phyloP scores from a whole-genome alignment of 148 eudicot genomes.

The Fagopyrum tataricum region DNA sequence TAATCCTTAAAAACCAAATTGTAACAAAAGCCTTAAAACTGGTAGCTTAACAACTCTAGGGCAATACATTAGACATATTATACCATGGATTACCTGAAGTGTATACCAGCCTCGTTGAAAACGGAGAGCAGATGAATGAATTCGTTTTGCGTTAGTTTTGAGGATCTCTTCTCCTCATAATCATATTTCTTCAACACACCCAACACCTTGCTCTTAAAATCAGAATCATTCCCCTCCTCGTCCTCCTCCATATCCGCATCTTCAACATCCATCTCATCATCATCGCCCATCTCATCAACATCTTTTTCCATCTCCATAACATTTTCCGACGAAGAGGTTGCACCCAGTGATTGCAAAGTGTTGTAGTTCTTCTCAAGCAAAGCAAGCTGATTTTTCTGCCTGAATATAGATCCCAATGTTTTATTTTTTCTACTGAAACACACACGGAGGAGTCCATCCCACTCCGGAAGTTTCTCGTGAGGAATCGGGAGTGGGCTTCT shows the following conservation, averaged over 20 bases:
- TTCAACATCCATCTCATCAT: slow-evolving; percentile 58
- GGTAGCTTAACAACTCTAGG: no score
- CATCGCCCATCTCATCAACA: slow-evolving; percentile 18
- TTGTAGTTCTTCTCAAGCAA: slow-evolving; percentile 80
- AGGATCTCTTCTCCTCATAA: slow-evolving; percentile 79
- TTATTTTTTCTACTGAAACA: slow-evolving; percentile 87
- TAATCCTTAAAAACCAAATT: no score
- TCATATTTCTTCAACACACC: slow-evolving; percentile 61
- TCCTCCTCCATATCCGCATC: slow-evolving; percentile 29
- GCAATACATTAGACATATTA: no score
- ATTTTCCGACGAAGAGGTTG: slow-evolving; percentile 22
- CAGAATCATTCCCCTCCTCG: slow-evolving; percentile 31
- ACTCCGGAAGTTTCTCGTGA: slow-evolving; percentile 65
- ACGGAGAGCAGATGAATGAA: slow-evolving; percentile 76
- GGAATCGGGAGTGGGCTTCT: slow-evolving; percentile 66
- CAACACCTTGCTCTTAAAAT: slow-evolving; percentile 62
- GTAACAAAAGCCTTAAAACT: no score
- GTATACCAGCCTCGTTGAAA: slow-evolving; percentile 79
- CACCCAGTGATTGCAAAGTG: slow-evolving; percentile 50
- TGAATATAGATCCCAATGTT: slow-evolving; percentile 76
- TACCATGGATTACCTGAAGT: slow-evolving; percentile 28
- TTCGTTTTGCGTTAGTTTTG: slow-evolving; percentile 81
- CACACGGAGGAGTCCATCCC: slow-evolving; percentile 78
- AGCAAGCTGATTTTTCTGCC: slow-evolving; percentile 54
- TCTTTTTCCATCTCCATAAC: slow-evolving; percentile 49